Evolutionary conservation across 2,329 filamentous ascomycete species (phyloP), one percentile per base, ranked within the genome.

Genomic region (Exophiala alcalophila): DNA sequence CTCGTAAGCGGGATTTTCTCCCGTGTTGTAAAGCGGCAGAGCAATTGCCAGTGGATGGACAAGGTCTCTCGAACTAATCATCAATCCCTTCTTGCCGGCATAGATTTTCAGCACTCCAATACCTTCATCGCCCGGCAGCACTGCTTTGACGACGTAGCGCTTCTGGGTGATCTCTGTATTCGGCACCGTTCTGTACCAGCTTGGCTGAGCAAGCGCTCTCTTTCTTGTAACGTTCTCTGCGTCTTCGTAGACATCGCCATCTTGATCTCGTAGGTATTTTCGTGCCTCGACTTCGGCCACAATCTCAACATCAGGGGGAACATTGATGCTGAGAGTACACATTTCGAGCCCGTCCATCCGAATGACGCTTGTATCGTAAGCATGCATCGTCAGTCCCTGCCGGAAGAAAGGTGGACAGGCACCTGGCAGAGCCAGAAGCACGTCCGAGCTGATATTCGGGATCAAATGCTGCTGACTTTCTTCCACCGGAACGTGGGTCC

Each of bases 11-110:
- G 92, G 92, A 60, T 98, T 98, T 56, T 91, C 85, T 47, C 92
- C 92, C 0, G 81, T 84, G 65, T 98, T 92, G 25, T 88, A 78
- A 37, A 98, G 81, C 1, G 92, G 91, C n/a, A 98, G 68, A 3
- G 89, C 81, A 53, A 97, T 83, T 1, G 91, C 90, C 40, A 98
- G 70, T 2, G 90, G 83, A 60, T 98, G 91, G 5, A 92, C 90
- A 41, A 96, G 96, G 61, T 96, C 87, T 64, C 92, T 92, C 71
- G 92, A 91, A 52, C 86, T 94, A 67, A 97, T 92, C 90, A 97
- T 97, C 40, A 98, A 74, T 1, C 94, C 94, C 50, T 90, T 81
- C 64, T 90, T 92, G 47, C 94, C 92, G 9, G 90, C 91, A 64
- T 96, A 98, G 24, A 98, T 73, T 64, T 94, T 96, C 44, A 98